Conservation (phyloP, 495 filamentous ascomycete species). For the Cladorrhinum samala region DNA sequence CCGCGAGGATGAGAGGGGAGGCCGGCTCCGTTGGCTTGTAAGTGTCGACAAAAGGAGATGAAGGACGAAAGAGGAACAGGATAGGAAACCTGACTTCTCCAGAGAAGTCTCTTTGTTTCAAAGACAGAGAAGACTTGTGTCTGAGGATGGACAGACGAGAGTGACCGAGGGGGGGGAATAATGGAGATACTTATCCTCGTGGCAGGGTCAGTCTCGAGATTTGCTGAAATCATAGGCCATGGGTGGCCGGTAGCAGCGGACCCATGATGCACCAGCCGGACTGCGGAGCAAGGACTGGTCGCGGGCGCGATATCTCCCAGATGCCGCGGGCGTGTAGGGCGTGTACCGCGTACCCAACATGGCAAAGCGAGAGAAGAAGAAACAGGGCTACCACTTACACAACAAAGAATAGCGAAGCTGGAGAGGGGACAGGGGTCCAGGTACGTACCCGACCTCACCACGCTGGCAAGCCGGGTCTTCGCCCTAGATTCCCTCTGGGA, state of each 20-base stretch:
- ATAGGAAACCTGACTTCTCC: conserved; percentile 21
- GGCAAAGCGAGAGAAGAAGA: conserved; percentile 9
- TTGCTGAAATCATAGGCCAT: conserved; percentile 29
- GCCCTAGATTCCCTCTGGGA: conserved; percentile 2
- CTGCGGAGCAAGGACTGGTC: conserved; percentile 16
- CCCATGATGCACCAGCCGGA: conserved; percentile 28
- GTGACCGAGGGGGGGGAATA: conserved; percentile 30
- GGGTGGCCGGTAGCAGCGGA: conserved; percentile 29
- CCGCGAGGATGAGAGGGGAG: conserved; percentile 25
- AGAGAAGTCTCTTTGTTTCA: conserved; percentile 19
- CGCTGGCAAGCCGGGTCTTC: too few relatives aligned
- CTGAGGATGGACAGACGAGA: conserved; percentile 24
- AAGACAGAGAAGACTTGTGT: conserved; percentile 19
- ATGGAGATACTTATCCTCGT: conserved; percentile 31
- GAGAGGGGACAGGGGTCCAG: conserved; percentile 1
- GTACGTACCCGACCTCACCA: conserved; percentile 20
- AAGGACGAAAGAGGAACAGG: conserved; percentile 20
- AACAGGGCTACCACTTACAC: conserved; percentile 6
- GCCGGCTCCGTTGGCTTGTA: conserved; percentile 34
- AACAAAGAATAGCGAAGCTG: neutral
- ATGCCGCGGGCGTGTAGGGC: conserved; percentile 14
- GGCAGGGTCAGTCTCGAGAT: conserved; percentile 10
- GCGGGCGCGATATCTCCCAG: conserved; percentile 17
- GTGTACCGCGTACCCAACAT: conserved; percentile 13
- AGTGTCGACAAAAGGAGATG: conserved; percentile 17